phyloP scores from a whole-genome alignment of 768 basidiomycete species.

The Suillus brevipes region DNA sequence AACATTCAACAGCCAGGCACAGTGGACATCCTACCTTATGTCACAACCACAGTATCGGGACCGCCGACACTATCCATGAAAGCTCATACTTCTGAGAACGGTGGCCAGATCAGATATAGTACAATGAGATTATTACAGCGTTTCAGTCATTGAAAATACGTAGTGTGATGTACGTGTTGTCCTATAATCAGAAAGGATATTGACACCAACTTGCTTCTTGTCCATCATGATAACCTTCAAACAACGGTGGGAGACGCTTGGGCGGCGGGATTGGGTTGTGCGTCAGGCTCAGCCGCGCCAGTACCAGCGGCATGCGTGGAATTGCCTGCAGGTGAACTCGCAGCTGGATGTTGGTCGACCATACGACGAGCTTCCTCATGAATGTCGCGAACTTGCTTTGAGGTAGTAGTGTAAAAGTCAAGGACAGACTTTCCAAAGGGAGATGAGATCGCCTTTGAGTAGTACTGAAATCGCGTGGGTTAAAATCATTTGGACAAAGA shows the following conservation, averaged over 20 bases:
- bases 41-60: neutral
- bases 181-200: neutral
- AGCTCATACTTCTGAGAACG: neutral
- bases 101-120: neutral
- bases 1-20: neutral
- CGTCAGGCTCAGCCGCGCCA: conserved; percentile 6
- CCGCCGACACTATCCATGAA: neutral
- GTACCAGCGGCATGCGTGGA: neutral
- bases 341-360: conserved; percentile 40
- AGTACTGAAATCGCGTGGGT: conserved; percentile 54
- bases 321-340: conserved; percentile 16
- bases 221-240: neutral
- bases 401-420: conserved; percentile 82
- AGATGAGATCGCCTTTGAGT: conserved; percentile 71
- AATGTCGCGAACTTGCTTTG: conserved; percentile 88
- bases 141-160: conserved; percentile 3
- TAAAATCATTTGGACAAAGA: neutral
- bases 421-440: conserved; percentile 75
- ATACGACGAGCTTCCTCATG: conserved; percentile 92
- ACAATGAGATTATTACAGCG: neutral
- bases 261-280: conserved; percentile 16
- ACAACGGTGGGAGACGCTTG: neutral
- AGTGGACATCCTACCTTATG: neutral
- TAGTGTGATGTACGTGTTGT: no score
- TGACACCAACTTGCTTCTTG: neutral